A percentile compares a stretch with the other conserved stretches of the same genome.
These are phyloP conservation scores for Striga asiatica DNA, from an alignment of 257 asterid species.

Conservation along the genomic window DNA sequence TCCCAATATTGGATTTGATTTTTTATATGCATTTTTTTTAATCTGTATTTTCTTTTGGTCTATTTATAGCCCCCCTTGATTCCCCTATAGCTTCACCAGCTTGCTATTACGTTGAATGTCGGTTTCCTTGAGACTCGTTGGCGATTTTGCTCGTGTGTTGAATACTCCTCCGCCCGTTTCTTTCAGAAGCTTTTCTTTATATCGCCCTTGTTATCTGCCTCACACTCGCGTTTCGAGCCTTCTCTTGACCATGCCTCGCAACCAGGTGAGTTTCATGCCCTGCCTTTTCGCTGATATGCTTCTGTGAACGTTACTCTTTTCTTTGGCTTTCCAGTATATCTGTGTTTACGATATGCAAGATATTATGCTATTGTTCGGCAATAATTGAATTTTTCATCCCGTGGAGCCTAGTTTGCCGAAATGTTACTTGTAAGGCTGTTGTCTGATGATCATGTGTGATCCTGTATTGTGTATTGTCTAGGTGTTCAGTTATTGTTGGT, in stretches of 20 bases:
- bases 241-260: slow-evolving; percentile 36
- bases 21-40: too few relatives aligned
- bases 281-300: not conserved
- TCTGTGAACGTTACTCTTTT: not conserved
- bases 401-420: not conserved
- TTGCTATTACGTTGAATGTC: slow-evolving; percentile 36
- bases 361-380: not conserved
- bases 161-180: slow-evolving; percentile 12
- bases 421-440: not conserved
- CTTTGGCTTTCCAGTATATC: not conserved
- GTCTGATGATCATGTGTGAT: slow-evolving; percentile 5
- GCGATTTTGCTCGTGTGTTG: slow-evolving; percentile 16
- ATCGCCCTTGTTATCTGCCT: slow-evolving; percentile 13
- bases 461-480: not conserved
- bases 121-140: slow-evolving; percentile 26
- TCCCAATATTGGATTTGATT: too few relatives aligned
- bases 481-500: not conserved
- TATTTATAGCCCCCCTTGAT: slow-evolving; percentile 8
- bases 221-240: slow-evolving; percentile 16
- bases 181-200: slow-evolving; percentile 16
- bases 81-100: not conserved
- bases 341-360: not conserved
- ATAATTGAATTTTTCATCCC: too few relatives aligned
- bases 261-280: slow-evolving; percentile 55
- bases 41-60: not conserved